phyloP scores from a whole-genome alignment of 495 filamentous ascomycete species.

The Talaromyces borbonicus region DNA sequence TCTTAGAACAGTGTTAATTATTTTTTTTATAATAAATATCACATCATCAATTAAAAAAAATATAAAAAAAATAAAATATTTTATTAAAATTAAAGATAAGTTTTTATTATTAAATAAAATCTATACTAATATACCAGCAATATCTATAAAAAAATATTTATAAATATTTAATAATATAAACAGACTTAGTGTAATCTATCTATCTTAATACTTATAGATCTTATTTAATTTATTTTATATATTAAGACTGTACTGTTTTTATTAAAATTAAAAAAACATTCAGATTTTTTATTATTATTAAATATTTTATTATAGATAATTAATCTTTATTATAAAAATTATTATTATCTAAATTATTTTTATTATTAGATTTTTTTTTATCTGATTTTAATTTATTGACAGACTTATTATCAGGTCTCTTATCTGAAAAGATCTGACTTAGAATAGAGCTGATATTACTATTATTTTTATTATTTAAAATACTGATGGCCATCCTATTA shows the following conservation, averaged over 20 bases:
- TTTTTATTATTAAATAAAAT: conserved; percentile 14
- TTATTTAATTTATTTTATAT: conserved; percentile 18
- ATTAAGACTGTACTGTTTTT: conserved; percentile 20
- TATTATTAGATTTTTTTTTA: conserved; percentile 14
- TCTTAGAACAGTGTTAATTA: conserved; percentile 4
- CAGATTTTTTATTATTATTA: conserved; percentile 15
- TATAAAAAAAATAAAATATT: conserved; percentile 21
- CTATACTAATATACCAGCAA: conserved; percentile 11
- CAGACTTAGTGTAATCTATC: conserved; percentile 5
- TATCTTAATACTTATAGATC: conserved; percentile 17
- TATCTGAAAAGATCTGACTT: conserved; percentile 9
- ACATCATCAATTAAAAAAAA: conserved; percentile 23
- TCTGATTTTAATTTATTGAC: conserved; percentile 10
- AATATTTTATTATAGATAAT: too few relatives aligned
- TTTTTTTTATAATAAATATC: conserved; percentile 24
- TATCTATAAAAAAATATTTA: conserved; percentile 13
- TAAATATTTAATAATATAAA: neutral
- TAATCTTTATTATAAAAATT: conserved; percentile 11
- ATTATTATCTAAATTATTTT: conserved; percentile 17
- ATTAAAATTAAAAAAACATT: conserved; percentile 20
- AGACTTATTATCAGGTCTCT: conserved; percentile 11
- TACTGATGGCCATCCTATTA: neutral
- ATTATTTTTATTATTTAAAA: neutral
- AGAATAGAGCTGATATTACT: neutral
- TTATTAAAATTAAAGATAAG: conserved; percentile 20